A percentile compares a stretch with the other conserved stretches of the same genome.
phyloP scores from a whole-genome alignment of 2,329 filamentous ascomycete genomes.

The Colletotrichum coccodes region DNA sequence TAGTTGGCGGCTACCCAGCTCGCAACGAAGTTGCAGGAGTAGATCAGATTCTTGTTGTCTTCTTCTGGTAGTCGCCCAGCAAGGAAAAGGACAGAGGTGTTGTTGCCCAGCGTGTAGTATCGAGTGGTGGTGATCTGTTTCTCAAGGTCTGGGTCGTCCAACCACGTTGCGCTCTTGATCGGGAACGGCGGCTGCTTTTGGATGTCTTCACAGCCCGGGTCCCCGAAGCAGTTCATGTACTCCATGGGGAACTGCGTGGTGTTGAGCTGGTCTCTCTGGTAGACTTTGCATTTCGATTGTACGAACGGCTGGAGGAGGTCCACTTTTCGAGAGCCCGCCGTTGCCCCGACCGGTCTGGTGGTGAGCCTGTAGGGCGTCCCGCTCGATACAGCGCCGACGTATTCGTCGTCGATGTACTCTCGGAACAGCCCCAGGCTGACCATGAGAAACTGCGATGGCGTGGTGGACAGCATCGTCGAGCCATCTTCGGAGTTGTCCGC shows the following conservation, averaged over 20 bases:
- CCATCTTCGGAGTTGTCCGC: fast-evolving
- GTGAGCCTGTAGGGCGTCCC: background rate
- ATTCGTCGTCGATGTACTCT: background rate
- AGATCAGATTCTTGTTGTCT: background rate
- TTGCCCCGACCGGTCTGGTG: background rate
- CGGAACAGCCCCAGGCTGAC: background rate
- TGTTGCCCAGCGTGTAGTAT: background rate
- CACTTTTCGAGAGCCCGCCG: background rate
- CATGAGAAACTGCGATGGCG: background rate
- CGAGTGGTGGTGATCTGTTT: background rate
- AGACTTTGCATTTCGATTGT: slow-evolving; percentile 2
- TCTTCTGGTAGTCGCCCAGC: background rate
- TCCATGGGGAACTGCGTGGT: background rate
- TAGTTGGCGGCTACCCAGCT: slow-evolving; percentile 9
- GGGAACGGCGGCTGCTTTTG: background rate
- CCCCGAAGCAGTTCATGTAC: background rate
- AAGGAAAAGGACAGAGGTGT: background rate
- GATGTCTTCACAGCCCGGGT: background rate
- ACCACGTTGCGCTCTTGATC: background rate
- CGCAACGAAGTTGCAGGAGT: background rate
- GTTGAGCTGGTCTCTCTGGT: background rate
- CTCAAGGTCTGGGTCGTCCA: background rate
- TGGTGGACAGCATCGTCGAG: background rate
- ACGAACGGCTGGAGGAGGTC: background rate
- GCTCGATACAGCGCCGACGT: background rate